These are phyloP conservation scores for Articulospora tetracladia DNA, from an alignment of 495 filamentous ascomycete species.

Conservation along the genomic window DNA sequence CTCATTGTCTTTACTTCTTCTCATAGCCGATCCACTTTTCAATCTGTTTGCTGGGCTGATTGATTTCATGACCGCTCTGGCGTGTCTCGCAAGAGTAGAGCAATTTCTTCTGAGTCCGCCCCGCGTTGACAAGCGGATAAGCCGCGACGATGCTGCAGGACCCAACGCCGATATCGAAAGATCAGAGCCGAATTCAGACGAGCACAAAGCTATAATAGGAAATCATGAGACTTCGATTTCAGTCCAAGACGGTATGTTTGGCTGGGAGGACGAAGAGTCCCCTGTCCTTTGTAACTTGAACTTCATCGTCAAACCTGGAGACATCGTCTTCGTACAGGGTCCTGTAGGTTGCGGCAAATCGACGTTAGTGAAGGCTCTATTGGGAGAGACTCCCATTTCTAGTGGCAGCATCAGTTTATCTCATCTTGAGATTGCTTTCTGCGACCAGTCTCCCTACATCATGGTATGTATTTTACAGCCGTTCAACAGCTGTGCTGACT, in stretches of 20 bases:
- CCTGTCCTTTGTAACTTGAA: background rate
- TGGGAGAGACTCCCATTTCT: background rate
- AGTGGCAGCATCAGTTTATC: background rate
- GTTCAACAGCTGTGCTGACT: no score
- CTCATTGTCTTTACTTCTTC: conserved; percentile 31
- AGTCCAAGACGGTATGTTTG: background rate
- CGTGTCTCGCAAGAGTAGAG: no score
- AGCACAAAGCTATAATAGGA: no score
- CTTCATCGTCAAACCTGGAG: background rate
- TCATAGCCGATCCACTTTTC: conserved; percentile 28
- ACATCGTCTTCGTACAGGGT: background rate
- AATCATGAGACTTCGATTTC: background rate
- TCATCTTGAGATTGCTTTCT: background rate
- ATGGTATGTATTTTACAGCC: background rate
- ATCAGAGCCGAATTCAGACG: no score
- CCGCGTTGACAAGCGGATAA: no score
- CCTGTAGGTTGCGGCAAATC: background rate
- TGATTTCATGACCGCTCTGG: no score
- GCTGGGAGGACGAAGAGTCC: background rate
- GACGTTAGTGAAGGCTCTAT: background rate
- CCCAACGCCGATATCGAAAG: no score
- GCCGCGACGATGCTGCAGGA: no score
- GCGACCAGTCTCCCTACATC: background rate
- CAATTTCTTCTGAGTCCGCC: no score
- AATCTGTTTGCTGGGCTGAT: no score